Evolutionary conservation across 2,329 filamentous ascomycete species (phyloP).

Genomic region (Colletotrichum salicis): DNA sequence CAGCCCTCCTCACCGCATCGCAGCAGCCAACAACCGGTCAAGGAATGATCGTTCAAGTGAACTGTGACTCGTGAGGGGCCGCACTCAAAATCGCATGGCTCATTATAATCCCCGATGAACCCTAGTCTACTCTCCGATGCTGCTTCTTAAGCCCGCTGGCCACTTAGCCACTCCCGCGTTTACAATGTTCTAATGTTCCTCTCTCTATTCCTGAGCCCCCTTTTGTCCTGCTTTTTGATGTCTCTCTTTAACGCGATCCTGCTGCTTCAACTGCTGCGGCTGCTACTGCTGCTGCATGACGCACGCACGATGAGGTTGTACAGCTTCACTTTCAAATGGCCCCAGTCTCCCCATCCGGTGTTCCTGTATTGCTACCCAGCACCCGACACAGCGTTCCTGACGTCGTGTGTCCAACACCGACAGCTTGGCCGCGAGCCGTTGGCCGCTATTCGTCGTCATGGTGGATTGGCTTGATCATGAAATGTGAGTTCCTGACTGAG

Average conservation of each 20-base stretch:
- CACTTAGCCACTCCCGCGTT: background rate
- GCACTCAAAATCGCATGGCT: background rate
- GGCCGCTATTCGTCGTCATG: constrained; percentile 19
- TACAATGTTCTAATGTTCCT: background rate
- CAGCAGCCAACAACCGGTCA: constrained; percentile 1
- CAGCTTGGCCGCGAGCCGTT: constrained; percentile 26
- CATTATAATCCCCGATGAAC: background rate
- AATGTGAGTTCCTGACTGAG: background rate
- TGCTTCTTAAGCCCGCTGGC: background rate
- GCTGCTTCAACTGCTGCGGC: background rate
- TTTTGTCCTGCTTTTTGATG: background rate
- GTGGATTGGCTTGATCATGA: constrained; percentile 7
- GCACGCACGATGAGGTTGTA: constrained; percentile 35
- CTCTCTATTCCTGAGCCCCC: background rate
- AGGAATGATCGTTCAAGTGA: background rate
- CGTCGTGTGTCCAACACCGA: constrained; percentile 19
- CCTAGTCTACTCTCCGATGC: background rate
- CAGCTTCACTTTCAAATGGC: constrained; percentile 24
- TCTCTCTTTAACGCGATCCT: background rate
- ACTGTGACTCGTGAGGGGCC: background rate
- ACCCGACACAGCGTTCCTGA: constrained; percentile 24
- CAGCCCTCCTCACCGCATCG: constrained; percentile 35
- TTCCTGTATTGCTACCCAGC: constrained; percentile 25
- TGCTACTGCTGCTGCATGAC: constrained; percentile 16
- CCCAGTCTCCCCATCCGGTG: background rate